Percentiles rank a stretch among this genome's conserved stretches.
Evolutionary conservation across 805 yeast species (phyloP).

Genomic region (Candida cerambycidarum): DNA sequence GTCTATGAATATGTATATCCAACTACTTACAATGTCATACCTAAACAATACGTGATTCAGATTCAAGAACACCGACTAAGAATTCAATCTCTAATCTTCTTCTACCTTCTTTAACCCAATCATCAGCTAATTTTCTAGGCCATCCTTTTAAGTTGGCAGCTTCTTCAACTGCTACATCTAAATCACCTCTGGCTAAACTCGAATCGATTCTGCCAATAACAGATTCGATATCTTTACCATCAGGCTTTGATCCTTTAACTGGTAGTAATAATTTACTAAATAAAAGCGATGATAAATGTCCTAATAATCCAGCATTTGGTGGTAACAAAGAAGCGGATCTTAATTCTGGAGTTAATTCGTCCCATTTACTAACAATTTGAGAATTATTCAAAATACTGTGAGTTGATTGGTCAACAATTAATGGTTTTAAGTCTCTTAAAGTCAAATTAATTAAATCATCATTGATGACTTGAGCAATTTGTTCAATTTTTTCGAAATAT

Average conservation of each 20-base stretch:
- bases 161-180: slow-evolving; percentile 90
- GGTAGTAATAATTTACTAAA: slow-evolving; percentile 75
- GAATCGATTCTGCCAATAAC: slow-evolving; percentile 83
- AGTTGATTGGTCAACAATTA: slow-evolving; percentile 37
- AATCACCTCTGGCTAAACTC: slow-evolving; percentile 69
- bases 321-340: slow-evolving; percentile 88
- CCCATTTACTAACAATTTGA: slow-evolving; percentile 80
- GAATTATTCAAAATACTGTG: slow-evolving; percentile 69
- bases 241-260: slow-evolving; percentile 71
- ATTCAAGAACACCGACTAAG: slow-evolving; percentile 64
- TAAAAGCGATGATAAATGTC: slow-evolving; percentile 78
- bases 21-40: too few species aligned
- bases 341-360: slow-evolving; percentile 76
- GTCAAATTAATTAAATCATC: slow-evolving; percentile 37
- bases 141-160: slow-evolving; percentile 88
- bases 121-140: slow-evolving; percentile 85
- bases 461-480: slow-evolving; percentile 21
- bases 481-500: slow-evolving; percentile 35
- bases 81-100: slow-evolving; percentile 86
- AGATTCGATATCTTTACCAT: slow-evolving; percentile 83
- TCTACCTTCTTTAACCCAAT: slow-evolving; percentile 90
- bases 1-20: not conserved
- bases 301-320: slow-evolving; percentile 93
- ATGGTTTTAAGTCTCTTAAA: slow-evolving; percentile 31
- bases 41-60: slow-evolving; percentile 52